A percentile compares a stretch with the other conserved stretches of the same genome.
These are phyloP conservation scores for Chenopodium berlandieri DNA, from an alignment of 148 eudicot genomes.

Conservation along the genomic window DNA sequence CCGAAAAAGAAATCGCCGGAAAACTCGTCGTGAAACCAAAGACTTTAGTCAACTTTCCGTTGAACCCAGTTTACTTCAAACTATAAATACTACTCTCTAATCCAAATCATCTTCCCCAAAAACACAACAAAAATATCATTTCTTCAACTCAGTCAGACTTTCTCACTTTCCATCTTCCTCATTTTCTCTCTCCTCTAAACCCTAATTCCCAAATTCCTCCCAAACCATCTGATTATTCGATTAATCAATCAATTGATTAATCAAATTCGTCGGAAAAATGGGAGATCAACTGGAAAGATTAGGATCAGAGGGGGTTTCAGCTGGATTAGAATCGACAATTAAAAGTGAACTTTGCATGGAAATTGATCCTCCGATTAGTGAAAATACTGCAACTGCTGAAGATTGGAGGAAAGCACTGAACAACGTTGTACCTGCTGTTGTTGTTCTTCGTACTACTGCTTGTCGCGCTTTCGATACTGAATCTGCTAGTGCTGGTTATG, in stretches of 20 bases:
- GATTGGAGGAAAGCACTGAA: constrained; percentile 86
- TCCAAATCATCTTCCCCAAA: neutral
- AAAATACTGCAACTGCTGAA: constrained; percentile 64
- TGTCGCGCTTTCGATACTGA: constrained; percentile 94
- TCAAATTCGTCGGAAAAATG: constrained; percentile 23
- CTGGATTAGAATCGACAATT: constrained; percentile 40
- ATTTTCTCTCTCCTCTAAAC: constrained; percentile 9
- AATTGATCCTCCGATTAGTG: constrained; percentile 60
- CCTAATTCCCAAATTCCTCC: constrained; percentile 2
- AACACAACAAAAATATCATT: neutral
- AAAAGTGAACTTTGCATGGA: constrained; percentile 78
- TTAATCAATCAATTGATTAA: too few species aligned
- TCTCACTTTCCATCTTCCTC: neutral
- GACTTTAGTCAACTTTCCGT: neutral
- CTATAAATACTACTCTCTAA: neutral
- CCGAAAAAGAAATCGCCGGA: neutral
- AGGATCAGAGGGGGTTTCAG: constrained; percentile 46
- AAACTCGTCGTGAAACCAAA: neutral
- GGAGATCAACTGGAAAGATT: constrained; percentile 52
- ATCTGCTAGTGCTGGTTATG: constrained; percentile 77
- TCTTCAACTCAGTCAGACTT: neutral
- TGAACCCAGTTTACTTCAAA: neutral
- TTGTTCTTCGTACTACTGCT: constrained; percentile 85
- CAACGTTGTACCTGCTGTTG: constrained; percentile 89
- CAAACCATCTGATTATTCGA: neutral